Percentiles rank a stretch among this genome's conserved stretches.
phyloP scores from a whole-genome alignment of 2,329 filamentous ascomycete species.

The Talaromyces verruculosus region DNA sequence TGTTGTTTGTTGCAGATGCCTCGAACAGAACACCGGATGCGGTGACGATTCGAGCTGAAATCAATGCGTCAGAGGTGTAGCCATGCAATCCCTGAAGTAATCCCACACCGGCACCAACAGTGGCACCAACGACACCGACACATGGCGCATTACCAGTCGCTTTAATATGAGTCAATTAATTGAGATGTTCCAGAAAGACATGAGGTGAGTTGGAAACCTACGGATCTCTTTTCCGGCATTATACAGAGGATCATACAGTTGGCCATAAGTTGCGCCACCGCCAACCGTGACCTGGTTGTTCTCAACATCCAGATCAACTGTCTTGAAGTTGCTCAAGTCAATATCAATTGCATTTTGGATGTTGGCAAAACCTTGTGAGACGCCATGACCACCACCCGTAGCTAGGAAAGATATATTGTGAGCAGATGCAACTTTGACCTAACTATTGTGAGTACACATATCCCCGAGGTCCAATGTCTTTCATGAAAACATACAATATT shows the following conservation, averaged over 20 bases:
- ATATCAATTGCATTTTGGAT: slow-evolving; percentile 33
- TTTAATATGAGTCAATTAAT: neutral
- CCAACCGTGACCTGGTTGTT: slow-evolving; percentile 30
- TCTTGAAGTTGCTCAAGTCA: slow-evolving; percentile 34
- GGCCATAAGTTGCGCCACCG: slow-evolving; percentile 30
- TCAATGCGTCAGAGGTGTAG: slow-evolving; percentile 14
- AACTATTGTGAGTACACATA: neutral
- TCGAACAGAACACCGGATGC: slow-evolving; percentile 39
- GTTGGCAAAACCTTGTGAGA: neutral
- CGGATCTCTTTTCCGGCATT: slow-evolving; percentile 34
- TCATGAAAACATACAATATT: slow-evolving; percentile 10
- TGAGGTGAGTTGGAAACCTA: slow-evolving; percentile 21
- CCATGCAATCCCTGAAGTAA: slow-evolving; percentile 21
- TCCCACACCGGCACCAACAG: slow-evolving; percentile 22
- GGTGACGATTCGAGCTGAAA: slow-evolving; percentile 30
- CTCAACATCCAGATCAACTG: slow-evolving; percentile 24
- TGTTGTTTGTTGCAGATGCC: slow-evolving; percentile 31
- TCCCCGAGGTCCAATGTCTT: neutral
- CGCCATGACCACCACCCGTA: slow-evolving; percentile 19
- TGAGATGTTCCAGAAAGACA: neutral
- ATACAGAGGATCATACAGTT: slow-evolving; percentile 31
- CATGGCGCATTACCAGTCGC: slow-evolving; percentile 18
- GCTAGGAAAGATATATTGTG: slow-evolving; percentile 20
- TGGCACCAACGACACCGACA: slow-evolving; percentile 18
- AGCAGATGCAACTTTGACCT: slow-evolving; percentile 19